phyloP scores from a whole-genome alignment of 202 grass and related monocot genomes.

The Elaeis oleifera region DNA sequence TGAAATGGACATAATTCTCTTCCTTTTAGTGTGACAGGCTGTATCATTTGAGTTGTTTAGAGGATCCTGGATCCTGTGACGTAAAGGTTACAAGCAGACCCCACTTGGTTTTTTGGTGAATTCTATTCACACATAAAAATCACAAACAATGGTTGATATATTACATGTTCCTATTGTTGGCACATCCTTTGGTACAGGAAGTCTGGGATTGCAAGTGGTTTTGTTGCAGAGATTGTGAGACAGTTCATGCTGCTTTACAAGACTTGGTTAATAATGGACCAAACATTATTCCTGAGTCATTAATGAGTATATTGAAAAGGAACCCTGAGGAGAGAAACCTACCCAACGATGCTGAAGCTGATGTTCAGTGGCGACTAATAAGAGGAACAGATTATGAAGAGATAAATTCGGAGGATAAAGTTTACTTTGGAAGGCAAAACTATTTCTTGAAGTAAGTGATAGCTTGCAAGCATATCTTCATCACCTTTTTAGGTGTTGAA shows the following conservation, averaged over 20 bases:
- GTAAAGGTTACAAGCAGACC: slow-evolving; percentile 7
- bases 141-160: background rate
- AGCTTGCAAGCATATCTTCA: no score
- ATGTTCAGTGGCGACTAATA: slow-evolving; percentile 65
- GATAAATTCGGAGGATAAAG: slow-evolving; percentile 6
- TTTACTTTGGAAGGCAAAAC: slow-evolving; percentile 32
- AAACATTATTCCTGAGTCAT: slow-evolving; percentile 20
- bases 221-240: slow-evolving; percentile 54
- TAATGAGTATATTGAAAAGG: slow-evolving; percentile 25
- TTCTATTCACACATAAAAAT: background rate
- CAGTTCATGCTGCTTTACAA: slow-evolving; percentile 40
- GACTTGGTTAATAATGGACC: slow-evolving; percentile 33
- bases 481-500: no score
- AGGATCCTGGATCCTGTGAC: slow-evolving; percentile 5
- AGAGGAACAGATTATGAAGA: slow-evolving; percentile 37
- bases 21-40: slow-evolving; percentile 66
- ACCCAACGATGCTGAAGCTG: slow-evolving; percentile 1
- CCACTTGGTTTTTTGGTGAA: slow-evolving; percentile 8
- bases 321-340: slow-evolving; percentile 4
- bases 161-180: background rate
- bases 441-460: slow-evolving; percentile 63
- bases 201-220: slow-evolving; percentile 38
- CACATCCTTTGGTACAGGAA: slow-evolving; percentile 34
- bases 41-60: slow-evolving; percentile 72
- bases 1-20: slow-evolving; percentile 2